Evolutionary conservation across 805 yeast genomes (phyloP).

Genomic region (Kazachstania martiniae): DNA sequence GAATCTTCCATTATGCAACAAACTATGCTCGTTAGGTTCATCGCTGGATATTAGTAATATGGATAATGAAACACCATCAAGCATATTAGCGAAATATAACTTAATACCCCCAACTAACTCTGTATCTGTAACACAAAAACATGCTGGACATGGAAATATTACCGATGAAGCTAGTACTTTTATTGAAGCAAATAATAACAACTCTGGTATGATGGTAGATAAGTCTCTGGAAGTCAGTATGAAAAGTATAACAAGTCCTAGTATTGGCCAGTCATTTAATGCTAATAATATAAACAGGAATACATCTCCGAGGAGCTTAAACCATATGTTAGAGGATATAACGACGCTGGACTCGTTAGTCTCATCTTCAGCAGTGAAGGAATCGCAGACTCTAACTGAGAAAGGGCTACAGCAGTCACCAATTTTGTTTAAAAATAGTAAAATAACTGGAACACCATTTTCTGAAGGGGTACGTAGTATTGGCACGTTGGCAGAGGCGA

Average conservation of each 20-base stretch:
- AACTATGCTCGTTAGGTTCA: slow-evolving; percentile 24
- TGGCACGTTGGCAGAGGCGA: slow-evolving; percentile 67
- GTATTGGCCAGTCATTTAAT: neutral
- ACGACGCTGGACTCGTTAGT: slow-evolving; percentile 17
- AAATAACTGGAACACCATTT: neutral
- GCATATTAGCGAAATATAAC: slow-evolving; percentile 21
- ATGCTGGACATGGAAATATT: too few relatives aligned
- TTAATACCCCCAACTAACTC: slow-evolving; percentile 16
- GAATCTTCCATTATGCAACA: slow-evolving; percentile 25
- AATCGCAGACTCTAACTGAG: slow-evolving; percentile 7
- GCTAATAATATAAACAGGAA: neutral
- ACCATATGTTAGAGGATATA: slow-evolving; percentile 16
- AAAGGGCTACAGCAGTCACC: slow-evolving; percentile 17
- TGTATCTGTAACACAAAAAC: too few relatives aligned
- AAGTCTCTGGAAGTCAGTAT: too few relatives aligned
- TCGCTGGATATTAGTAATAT: slow-evolving; percentile 21
- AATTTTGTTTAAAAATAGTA: slow-evolving; percentile 35
- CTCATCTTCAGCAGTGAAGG: slow-evolving; percentile 19
- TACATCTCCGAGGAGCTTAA: slow-evolving; percentile 1
- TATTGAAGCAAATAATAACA: neutral
- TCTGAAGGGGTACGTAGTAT: neutral
- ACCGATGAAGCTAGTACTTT: neutral
- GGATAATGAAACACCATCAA: slow-evolving; percentile 23
- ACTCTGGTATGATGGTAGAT: neutral
- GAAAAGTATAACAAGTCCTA: neutral